A percentile compares a stretch with the other conserved stretches of the same genome.
phyloP scores from a whole-genome alignment of 176 grass and related monocot genomes.

The Pontederia paniculata region DNA sequence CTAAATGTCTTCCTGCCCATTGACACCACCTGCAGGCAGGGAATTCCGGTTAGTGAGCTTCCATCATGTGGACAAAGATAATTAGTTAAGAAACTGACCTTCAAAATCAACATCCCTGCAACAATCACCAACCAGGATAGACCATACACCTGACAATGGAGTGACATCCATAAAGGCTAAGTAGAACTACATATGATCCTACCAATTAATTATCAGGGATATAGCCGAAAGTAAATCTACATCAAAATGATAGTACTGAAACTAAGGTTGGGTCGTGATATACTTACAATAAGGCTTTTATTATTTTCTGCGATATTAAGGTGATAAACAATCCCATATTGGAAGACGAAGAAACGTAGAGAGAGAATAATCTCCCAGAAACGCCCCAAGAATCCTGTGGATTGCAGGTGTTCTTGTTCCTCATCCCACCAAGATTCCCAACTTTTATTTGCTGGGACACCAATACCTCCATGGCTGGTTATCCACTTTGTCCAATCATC shows the following conservation, averaged over 20 bases:
- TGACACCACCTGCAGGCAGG: conserved; percentile 26
- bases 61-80: background rate
- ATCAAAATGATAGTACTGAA: conserved; percentile 1
- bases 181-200: background rate
- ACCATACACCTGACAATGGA: conserved; percentile 37
- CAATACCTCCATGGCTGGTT: conserved; percentile 50
- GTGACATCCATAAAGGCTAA: background rate
- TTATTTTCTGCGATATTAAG: conserved; percentile 36
- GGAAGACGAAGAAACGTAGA: conserved; percentile 55
- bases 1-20: conserved; percentile 11
- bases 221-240: conserved; percentile 9
- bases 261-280: conserved; percentile 9
- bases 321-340: conserved; percentile 72
- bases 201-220: background rate
- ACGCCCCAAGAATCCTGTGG: conserved; percentile 38
- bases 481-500: conserved; percentile 68
- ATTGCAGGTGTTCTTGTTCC: conserved; percentile 50
- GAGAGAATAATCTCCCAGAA: conserved; percentile 49
- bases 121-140: conserved; percentile 61
- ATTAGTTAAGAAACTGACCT: conserved; percentile 20
- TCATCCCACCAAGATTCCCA: conserved; percentile 73
- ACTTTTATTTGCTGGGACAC: conserved; percentile 47
- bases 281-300: conserved; percentile 50
- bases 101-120: conserved; percentile 34
- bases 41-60: background rate